phyloP scores from a whole-genome alignment of 2,329 filamentous ascomycete species.

The Fonsecaea pugnacius region DNA sequence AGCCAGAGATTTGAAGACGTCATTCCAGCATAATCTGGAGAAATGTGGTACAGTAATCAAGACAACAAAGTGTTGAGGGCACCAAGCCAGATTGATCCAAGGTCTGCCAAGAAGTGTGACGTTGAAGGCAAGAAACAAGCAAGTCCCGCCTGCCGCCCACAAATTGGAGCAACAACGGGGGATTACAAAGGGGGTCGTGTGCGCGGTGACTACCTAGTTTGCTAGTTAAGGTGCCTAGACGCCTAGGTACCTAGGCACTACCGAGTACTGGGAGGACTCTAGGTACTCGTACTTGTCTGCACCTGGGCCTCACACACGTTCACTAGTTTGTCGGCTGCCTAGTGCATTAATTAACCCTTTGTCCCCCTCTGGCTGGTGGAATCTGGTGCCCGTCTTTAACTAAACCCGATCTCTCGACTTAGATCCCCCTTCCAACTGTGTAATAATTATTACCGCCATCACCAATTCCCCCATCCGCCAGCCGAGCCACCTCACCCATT shows the following conservation, averaged over 20 bases:
- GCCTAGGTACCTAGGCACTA: too few species aligned
- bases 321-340: background rate
- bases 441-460: background rate
- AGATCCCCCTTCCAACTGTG: slow-evolving; percentile 1
- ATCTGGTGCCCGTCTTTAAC: background rate
- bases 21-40: background rate
- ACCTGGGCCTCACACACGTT: background rate
- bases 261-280: too few species aligned
- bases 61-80: background rate
- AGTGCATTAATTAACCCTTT: background rate
- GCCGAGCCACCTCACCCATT: slow-evolving; percentile 6
- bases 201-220: background rate
- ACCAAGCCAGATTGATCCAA: background rate
- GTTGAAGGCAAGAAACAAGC: background rate
- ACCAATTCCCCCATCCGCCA: slow-evolving; percentile 9
- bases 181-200: background rate
- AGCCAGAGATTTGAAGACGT: background rate
- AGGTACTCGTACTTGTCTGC: background rate
- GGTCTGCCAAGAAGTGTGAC: background rate
- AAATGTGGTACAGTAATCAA: background rate
- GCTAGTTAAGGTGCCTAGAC: too few species aligned
- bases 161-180: background rate
- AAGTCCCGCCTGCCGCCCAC: too few species aligned
- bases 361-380: background rate
- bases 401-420: background rate